These are phyloP conservation scores for Metarhizium rileyi DNA, from an alignment of 2,329 filamentous ascomycete species.

Conservation along the genomic window DNA sequence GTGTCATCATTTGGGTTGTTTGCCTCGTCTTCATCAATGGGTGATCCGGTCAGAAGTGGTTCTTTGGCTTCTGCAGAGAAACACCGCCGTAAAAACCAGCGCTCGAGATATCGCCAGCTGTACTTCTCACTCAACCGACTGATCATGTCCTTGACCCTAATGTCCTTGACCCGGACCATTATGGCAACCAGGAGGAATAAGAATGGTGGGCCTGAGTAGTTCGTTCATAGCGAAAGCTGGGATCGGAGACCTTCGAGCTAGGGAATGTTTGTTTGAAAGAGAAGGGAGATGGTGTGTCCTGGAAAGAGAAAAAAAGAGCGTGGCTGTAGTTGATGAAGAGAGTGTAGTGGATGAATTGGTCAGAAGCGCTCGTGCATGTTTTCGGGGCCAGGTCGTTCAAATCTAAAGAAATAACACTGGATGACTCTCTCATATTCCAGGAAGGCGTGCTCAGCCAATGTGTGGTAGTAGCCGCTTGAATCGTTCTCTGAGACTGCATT, in stretches of 20 bases:
- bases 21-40: neutral
- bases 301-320: neutral
- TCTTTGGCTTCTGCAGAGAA: neutral
- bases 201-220: neutral
- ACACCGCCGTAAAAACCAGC: neutral
- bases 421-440: neutral
- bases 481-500: neutral
- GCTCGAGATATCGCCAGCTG: neutral
- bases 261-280: too few species aligned
- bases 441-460: neutral
- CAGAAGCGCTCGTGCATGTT: neutral
- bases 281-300: too few species aligned
- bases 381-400: neutral
- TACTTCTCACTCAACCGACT: neutral
- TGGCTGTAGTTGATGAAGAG: neutral
- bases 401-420: neutral
- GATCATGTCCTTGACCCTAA: neutral
- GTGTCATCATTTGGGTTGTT: neutral
- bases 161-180: constrained; percentile 2
- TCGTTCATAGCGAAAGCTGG: constrained; percentile 10
- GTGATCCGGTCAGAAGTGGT: neutral
- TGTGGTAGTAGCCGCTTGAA: neutral
- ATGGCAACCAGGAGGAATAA: neutral
- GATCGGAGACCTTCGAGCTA: neutral
- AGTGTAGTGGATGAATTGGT: neutral